A percentile compares a stretch with the other conserved stretches of the same genome.
These are phyloP conservation scores for Cyclocybe cylindracea DNA, from an alignment of 768 basidiomycete genomes.

Conservation along the genomic window DNA sequence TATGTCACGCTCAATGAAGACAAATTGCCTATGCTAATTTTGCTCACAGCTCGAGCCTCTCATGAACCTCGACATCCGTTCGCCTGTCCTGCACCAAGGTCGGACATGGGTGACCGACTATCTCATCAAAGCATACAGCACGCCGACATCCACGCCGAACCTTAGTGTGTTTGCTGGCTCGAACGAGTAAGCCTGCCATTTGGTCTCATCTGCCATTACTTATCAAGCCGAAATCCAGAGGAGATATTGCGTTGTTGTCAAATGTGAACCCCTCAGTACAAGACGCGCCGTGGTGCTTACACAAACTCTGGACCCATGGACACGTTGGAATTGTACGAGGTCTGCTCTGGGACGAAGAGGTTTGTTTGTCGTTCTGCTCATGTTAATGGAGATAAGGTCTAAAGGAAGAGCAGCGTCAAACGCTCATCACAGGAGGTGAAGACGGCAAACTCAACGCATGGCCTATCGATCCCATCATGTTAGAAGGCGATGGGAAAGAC, in stretches of 20 bases:
- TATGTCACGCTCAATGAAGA: conserved; percentile 23
- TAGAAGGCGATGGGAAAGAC: conserved; percentile 9
- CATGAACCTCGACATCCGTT: conserved; percentile 62
- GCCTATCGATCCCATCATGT: conserved; percentile 16
- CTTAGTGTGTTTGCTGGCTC: conserved; percentile 69
- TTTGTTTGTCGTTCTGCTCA: conserved; percentile 14
- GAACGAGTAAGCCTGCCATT: conserved; percentile 55
- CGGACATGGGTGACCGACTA: conserved; percentile 82
- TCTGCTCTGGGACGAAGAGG: conserved; percentile 56
- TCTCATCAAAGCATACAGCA: conserved; percentile 55
- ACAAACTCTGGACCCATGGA: conserved; percentile 53
- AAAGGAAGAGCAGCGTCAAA: conserved; percentile 17
- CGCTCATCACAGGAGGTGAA: conserved; percentile 32
- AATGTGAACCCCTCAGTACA: conserved; percentile 37
- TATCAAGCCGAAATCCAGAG: conserved; percentile 34
- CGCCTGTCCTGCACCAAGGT: conserved; percentile 55
- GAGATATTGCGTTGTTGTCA: conserved; percentile 58
- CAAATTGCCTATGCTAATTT: background rate
- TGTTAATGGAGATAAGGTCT: background rate
- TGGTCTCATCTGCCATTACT: background rate
- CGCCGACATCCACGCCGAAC: conserved; percentile 28
- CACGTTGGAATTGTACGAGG: conserved; percentile 61
- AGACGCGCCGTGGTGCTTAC: conserved; percentile 48
- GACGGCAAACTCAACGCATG: conserved; percentile 30
- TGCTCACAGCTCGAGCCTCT: conserved; percentile 56